Conservation (phyloP, 2,329 filamentous ascomycete species). For the Penicillium sp. region DNA sequence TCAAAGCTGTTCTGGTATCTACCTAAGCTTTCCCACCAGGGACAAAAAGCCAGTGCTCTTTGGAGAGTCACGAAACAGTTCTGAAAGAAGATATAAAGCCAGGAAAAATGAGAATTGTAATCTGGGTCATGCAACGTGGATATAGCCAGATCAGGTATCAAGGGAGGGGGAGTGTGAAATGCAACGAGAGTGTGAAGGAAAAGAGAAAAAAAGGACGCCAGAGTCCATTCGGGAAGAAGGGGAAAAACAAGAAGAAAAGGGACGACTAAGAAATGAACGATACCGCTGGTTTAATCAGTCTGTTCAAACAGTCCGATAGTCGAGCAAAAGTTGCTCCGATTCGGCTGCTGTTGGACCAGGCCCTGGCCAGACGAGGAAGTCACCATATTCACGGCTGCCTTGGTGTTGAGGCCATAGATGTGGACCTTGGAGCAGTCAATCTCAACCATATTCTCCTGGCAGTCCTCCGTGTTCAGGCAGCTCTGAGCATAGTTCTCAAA, state of each 20-base stretch:
- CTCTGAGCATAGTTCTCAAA: constrained; percentile 73
- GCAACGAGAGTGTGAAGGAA: neutral
- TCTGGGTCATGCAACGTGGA: too few relatives aligned
- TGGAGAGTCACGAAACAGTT: neutral
- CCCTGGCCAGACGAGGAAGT: constrained; percentile 37
- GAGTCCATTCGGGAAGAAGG: too few relatives aligned
- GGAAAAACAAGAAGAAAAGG: neutral
- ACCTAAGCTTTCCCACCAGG: too few relatives aligned
- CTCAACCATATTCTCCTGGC: constrained; percentile 72
- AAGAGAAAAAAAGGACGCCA: neutral
- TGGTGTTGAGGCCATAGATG: constrained; percentile 66
- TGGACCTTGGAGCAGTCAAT: constrained; percentile 60
- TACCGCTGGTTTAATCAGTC: constrained; percentile 7
- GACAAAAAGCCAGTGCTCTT: neutral
- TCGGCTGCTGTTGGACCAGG: constrained; percentile 36
- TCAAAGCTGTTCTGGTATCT: too few relatives aligned
- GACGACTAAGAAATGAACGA: neutral
- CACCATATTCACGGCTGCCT: constrained; percentile 69
- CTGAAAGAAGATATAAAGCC: neutral
- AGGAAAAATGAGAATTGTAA: too few relatives aligned
- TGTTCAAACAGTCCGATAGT: constrained; percentile 42
- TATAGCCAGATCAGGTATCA: neutral
- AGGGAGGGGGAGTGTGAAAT: neutral
- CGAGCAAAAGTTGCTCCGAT: constrained; percentile 40
- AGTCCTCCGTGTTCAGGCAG: constrained; percentile 62